These are phyloP conservation scores for Mangifera indica DNA, from an alignment of 345 rosid genomes.

Conservation along the genomic window DNA sequence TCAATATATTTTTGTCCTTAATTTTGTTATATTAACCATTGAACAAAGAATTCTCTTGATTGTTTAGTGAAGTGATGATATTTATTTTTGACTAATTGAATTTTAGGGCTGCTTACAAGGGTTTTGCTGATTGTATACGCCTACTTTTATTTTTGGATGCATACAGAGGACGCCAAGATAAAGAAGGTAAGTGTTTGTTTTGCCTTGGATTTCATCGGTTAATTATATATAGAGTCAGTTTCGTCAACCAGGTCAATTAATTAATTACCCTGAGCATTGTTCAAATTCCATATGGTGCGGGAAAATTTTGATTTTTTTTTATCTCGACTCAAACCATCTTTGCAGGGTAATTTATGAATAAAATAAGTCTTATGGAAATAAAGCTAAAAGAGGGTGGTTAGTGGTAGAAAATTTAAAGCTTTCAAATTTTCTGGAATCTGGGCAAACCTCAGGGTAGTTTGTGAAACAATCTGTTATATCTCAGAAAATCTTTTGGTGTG, in stretches of 20 bases:
- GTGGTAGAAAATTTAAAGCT: too few species aligned
- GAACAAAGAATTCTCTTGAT: background rate
- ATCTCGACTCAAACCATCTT: too few species aligned
- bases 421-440: too few species aligned
- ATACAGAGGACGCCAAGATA: conserved; percentile 93
- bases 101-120: conserved; percentile 98
- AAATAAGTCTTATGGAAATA: too few species aligned
- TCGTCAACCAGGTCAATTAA: too few species aligned
- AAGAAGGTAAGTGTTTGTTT: conserved; percentile 58
- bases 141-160: conserved; percentile 91
- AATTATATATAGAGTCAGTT: background rate
- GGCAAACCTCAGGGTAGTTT: too few species aligned
- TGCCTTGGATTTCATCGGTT: conserved; percentile 3
- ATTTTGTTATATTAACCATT: background rate
- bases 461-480: background rate
- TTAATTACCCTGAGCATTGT: too few species aligned
- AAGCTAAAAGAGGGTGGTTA: too few species aligned
- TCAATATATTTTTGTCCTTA: background rate
- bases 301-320: too few species aligned
- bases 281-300: too few species aligned
- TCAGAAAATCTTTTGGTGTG: background rate
- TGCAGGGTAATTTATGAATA: too few species aligned
- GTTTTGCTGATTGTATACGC: conserved; percentile 93
- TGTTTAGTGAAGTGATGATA: background rate
- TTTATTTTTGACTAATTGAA: conserved; percentile 34